Evolutionary conservation across 2,329 filamentous ascomycete genomes (phyloP).

Genomic region (Apiospora malaysiana): DNA sequence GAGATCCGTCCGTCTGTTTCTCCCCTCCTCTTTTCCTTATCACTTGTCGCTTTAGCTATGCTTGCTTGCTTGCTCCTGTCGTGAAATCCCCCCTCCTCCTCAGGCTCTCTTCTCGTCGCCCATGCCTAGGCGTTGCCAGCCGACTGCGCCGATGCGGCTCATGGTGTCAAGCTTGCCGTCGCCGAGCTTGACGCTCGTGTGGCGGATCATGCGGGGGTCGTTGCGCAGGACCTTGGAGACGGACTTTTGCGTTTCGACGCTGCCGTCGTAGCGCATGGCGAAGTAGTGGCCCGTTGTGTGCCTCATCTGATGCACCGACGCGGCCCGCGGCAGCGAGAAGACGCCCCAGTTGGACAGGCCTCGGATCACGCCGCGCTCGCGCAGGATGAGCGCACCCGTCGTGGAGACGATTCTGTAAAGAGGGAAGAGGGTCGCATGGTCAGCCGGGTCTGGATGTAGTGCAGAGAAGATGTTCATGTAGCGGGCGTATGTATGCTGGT

Average conservation of each 20-base stretch:
- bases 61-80: neutral
- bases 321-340: slow-evolving; percentile 82
- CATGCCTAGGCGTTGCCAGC: slow-evolving; percentile 49
- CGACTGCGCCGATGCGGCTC: slow-evolving; percentile 54
- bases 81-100: neutral
- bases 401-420: slow-evolving; percentile 79
- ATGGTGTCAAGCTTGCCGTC: slow-evolving; percentile 61
- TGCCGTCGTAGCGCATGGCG: slow-evolving; percentile 93
- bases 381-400: slow-evolving; percentile 81
- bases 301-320: slow-evolving; percentile 80
- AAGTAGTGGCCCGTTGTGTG: slow-evolving; percentile 94
- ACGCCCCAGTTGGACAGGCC: slow-evolving; percentile 95
- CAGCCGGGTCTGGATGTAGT: neutral
- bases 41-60: neutral
- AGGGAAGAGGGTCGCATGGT: slow-evolving; percentile 12
- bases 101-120: slow-evolving; percentile 31
- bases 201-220: slow-evolving; percentile 89
- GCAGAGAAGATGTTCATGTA: neutral
- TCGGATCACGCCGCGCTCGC: slow-evolving; percentile 85
- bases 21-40: neutral
- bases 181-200: slow-evolving; percentile 86
- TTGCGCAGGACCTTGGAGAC: slow-evolving; percentile 78
- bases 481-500: neutral
- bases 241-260: slow-evolving; percentile 72
- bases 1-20: too few species aligned